phyloP scores from a whole-genome alignment of 23 red algal genomes.

The Gracilaria gracilis region DNA sequence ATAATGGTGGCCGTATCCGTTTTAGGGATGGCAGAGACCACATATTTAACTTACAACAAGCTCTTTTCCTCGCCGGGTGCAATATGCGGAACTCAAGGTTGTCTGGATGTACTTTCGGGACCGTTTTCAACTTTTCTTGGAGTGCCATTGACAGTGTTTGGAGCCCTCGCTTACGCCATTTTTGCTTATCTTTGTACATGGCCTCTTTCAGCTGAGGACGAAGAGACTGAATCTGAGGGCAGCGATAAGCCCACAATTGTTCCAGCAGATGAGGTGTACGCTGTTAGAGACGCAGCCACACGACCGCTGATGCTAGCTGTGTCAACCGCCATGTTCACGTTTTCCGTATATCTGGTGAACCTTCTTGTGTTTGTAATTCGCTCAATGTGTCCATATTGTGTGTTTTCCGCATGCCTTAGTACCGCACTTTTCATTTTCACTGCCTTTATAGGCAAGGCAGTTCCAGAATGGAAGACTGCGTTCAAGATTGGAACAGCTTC shows the following conservation, averaged over 20 bases:
- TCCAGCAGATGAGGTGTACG: slow-evolving; percentile 39
- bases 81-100: slow-evolving; percentile 89
- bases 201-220: slow-evolving; percentile 62
- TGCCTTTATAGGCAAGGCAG: slow-evolving; percentile 60
- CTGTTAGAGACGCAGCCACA: slow-evolving; percentile 65
- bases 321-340: slow-evolving; percentile 68
- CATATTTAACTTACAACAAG: slow-evolving; percentile 83
- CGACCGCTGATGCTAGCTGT: slow-evolving; percentile 73
- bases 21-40: slow-evolving; percentile 75
- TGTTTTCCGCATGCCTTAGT: slow-evolving; percentile 80
- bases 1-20: slow-evolving; percentile 64
- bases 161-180: slow-evolving; percentile 69
- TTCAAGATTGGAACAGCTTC: slow-evolving; percentile 32
- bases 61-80: slow-evolving; percentile 73
- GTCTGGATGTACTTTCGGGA: slow-evolving; percentile 85
- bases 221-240: slow-evolving; percentile 32
- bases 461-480: slow-evolving; percentile 31
- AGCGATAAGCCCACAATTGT: background rate
- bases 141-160: slow-evolving; percentile 86
- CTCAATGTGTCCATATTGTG: slow-evolving; percentile 88
- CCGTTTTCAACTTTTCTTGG: slow-evolving; percentile 89
- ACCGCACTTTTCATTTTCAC: slow-evolving; percentile 70
- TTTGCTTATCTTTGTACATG: slow-evolving; percentile 70
- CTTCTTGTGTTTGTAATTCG: slow-evolving; percentile 85
- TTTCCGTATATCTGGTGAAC: slow-evolving; percentile 76